Evolutionary conservation across 2,329 filamentous ascomycete species (phyloP), one percentile per base, ranked within the genome.

Genomic region (Byssothecium circinans): DNA sequence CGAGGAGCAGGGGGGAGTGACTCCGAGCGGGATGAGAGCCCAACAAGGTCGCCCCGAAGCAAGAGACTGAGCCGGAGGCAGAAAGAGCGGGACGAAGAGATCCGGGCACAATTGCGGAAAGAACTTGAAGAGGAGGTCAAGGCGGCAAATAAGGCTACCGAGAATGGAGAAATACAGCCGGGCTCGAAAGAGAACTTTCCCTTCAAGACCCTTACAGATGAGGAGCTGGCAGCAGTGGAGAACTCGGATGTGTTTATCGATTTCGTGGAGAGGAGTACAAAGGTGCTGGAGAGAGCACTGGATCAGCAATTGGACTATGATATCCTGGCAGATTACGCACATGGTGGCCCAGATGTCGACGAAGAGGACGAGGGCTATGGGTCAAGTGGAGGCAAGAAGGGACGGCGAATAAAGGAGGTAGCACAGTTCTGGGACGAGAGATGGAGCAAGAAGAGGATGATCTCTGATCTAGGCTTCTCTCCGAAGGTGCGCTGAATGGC

Each of bases 371-470:
- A 89, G 37, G 75, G 82, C 19, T 80, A 82, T 41, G 86, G 86
- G 14, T 87, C 87, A 49, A 83, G 81, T 2, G 81, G 83, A 25
- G 87, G 85, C 3, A 86, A 87, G 54, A 87, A 86, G 41, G 84
- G 87, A 33, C 79, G 88, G 57, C 82, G 87, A 55, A 83, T 95
- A 61, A 92, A 89, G 69, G 91, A 99, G 72, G 79, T 96, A 40
- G 86, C 88, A 29, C 92, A 96, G 63, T 96, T 97, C 72, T 96
- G 89, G 73, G 91, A 96, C 65, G 88, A 95, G 52, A 83, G 91
- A 68, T 96, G 92, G 88, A 95, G 90, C 65, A 95, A 95, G 78
- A 96, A 96, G 76, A 86, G 91, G 56, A 96, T 96, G 88, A 87
- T 99, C 67, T 96, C 89, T 68, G 88, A 91, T 62, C 85, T 99